Percentiles rank a stretch among this genome's conserved stretches.
phyloP scores from a whole-genome alignment of 768 basidiomycete species.

The Mycena venus region DNA sequence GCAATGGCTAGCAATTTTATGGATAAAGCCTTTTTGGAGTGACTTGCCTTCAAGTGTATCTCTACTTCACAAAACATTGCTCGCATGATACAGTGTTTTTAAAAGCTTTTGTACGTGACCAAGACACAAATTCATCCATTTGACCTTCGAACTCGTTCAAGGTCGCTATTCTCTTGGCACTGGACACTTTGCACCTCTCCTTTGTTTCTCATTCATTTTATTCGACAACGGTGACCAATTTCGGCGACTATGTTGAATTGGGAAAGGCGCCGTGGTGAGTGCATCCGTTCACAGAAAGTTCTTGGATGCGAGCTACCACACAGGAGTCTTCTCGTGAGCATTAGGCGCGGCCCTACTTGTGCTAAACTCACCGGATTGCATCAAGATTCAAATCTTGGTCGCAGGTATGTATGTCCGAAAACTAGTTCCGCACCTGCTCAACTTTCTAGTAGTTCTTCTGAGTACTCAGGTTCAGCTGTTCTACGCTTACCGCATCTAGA shows the following conservation, averaged over 20 bases:
- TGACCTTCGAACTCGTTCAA: background rate
- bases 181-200: background rate
- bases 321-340: background rate
- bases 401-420: background rate
- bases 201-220: constrained; percentile 11
- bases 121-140: background rate
- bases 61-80: constrained; percentile 15
- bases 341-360: too few relatives aligned
- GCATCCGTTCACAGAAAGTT: background rate
- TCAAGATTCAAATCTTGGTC: background rate
- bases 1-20: background rate
- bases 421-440: background rate
- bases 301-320: background rate
- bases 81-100: background rate
- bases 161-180: background rate
- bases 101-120: constrained; percentile 2
- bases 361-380: too few relatives aligned
- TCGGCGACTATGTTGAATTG: constrained; percentile 9
- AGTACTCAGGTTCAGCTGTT: background rate
- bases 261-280: constrained; percentile 13
- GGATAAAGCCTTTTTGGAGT: constrained; percentile 10
- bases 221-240: constrained; percentile 8
- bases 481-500: constrained; percentile 3
- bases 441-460: background rate
- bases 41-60: constrained; percentile 17